Evolutionary conservation across 2,329 filamentous ascomycete species (phyloP), one percentile per base, ranked within the genome.

Genomic region (Scolecobasidium constrictum): DNA sequence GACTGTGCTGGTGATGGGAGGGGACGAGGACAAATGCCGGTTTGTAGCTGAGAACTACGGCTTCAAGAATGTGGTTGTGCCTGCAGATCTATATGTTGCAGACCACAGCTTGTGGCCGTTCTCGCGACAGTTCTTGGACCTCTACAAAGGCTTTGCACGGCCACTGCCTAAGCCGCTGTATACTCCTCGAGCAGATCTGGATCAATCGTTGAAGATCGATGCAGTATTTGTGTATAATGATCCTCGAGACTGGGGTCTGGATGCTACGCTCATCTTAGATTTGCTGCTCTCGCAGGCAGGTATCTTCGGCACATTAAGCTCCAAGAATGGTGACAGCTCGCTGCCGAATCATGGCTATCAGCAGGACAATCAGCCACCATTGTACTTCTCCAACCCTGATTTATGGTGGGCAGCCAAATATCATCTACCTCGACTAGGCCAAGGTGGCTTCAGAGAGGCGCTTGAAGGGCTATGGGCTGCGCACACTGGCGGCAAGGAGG

Each of bases 141-240:
- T 81, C 56, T 86, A 86, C 60, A 66, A 63, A 34, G 53, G 57
- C 5, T 75, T 73, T 44, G 69, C 75, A 13, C 71, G 71, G 28
- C 73, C 75, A 1, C 66, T 84, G 0, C 78, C 79, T 0, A 55
- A 52, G 6, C 68, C 67, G 11, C 65, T 73, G 48, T 61, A 66
- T 40, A 58, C 70, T 28, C 26, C 26, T n/a, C 9, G 26, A 7
- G 55, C 58, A 13, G 65, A 68, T 46, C 68, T 61, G 2, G 61
- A 61, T 1, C 64, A 66, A 12, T 71, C 68, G 15, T 71, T 90
- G 38, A 87, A 86, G 52, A 82, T 98, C 51, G 86, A 94, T 56
- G 87, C 88, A 20, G 77, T 96, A 20, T 83, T 96, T 54, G 83
- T 95, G 5, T 95, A 90, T 72, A 94, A 94, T 59, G 92, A 96